Evolutionary conservation across 768 basidiomycete genomes (phyloP).

Genomic region (Tremella fuciformis): DNA sequence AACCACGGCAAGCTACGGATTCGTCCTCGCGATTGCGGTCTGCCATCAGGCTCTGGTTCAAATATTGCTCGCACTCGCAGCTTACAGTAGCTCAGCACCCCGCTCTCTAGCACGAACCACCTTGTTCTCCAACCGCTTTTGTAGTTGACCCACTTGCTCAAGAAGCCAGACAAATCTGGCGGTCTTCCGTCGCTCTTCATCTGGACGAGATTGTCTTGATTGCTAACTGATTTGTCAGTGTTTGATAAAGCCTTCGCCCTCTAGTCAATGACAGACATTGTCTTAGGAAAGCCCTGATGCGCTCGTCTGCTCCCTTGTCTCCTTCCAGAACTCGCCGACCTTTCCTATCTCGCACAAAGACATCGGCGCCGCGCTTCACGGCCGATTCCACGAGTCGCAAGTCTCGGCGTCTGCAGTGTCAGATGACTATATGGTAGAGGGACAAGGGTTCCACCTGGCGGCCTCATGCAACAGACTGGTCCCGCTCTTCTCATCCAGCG

Average conservation of each 20-base stretch:
- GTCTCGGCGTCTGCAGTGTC: slow-evolving; percentile 63
- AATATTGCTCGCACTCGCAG: background rate
- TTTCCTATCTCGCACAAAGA: slow-evolving; percentile 74
- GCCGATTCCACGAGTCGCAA: slow-evolving; percentile 77
- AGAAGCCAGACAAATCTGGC: slow-evolving; percentile 37
- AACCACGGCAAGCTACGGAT: slow-evolving; percentile 74
- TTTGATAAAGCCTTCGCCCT: background rate
- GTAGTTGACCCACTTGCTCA: slow-evolving; percentile 88
- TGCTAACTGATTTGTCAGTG: slow-evolving; percentile 60
- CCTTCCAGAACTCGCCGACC: slow-evolving; percentile 67
- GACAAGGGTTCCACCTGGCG: slow-evolving; percentile 52
- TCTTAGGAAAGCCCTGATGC: slow-evolving; percentile 73
- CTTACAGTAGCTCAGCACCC: slow-evolving; percentile 62
- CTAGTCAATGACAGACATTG: slow-evolving; percentile 62
- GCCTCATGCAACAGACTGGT: slow-evolving; percentile 82
- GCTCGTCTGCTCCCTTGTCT: slow-evolving; percentile 68
- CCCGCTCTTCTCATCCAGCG: slow-evolving; percentile 74
- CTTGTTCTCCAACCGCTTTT: slow-evolving; percentile 82
- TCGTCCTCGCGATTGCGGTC: slow-evolving; percentile 91
- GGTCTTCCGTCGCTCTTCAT: slow-evolving; percentile 39
- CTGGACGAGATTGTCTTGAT: slow-evolving; percentile 69
- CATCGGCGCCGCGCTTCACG: slow-evolving; percentile 79
- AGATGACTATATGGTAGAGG: background rate
- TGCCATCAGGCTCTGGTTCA: slow-evolving; percentile 53
- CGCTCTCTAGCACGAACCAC: slow-evolving; percentile 88